These are phyloP conservation scores for Cordyceps cateniannulata DNA, from an alignment of 2,329 filamentous ascomycete genomes.

Conservation along the genomic window DNA sequence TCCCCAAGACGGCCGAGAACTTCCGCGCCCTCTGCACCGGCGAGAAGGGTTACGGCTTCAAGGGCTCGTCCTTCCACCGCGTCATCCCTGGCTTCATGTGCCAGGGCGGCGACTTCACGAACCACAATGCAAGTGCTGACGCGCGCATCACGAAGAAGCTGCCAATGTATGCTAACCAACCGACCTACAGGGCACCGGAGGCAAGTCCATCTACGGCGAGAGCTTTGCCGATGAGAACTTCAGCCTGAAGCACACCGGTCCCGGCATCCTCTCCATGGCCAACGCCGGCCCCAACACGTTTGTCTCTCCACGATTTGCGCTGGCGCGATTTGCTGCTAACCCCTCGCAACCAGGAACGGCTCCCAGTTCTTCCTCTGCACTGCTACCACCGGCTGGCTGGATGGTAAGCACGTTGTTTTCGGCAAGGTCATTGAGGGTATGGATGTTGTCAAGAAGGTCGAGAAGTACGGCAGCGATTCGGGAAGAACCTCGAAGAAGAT, in stretches of 20 bases:
- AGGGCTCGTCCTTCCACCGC: slow-evolving; percentile 12
- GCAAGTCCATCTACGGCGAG: slow-evolving; percentile 19
- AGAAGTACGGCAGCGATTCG: slow-evolving; percentile 5
- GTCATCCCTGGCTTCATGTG: slow-evolving; percentile 14
- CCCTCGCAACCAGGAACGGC: slow-evolving; percentile 63
- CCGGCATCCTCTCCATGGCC: slow-evolving; percentile 19
- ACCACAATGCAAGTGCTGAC: slow-evolving; percentile 8
- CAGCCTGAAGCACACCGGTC: slow-evolving; percentile 16
- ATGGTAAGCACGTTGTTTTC: slow-evolving; percentile 71
- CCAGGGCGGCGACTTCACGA: slow-evolving; percentile 15
- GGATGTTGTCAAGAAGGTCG: slow-evolving; percentile 12
- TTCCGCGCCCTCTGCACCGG: slow-evolving; percentile 15
- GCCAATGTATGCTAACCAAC: background rate
- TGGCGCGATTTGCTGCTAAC: background rate
- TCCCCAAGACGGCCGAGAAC: slow-evolving; percentile 14
- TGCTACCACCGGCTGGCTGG: slow-evolving; percentile 71
- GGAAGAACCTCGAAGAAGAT: slow-evolving; percentile 9
- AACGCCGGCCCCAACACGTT: slow-evolving; percentile 20
- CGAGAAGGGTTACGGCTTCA: slow-evolving; percentile 13
- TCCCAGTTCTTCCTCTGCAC: slow-evolving; percentile 93
- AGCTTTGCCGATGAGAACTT: slow-evolving; percentile 19
- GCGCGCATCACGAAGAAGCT: background rate
- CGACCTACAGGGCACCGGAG: slow-evolving; percentile 16
- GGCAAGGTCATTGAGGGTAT: slow-evolving; percentile 50
- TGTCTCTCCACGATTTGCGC: background rate